Evolutionary conservation across 495 filamentous ascomycete genomes (phyloP).

Genomic region (Tuber aestivum): DNA sequence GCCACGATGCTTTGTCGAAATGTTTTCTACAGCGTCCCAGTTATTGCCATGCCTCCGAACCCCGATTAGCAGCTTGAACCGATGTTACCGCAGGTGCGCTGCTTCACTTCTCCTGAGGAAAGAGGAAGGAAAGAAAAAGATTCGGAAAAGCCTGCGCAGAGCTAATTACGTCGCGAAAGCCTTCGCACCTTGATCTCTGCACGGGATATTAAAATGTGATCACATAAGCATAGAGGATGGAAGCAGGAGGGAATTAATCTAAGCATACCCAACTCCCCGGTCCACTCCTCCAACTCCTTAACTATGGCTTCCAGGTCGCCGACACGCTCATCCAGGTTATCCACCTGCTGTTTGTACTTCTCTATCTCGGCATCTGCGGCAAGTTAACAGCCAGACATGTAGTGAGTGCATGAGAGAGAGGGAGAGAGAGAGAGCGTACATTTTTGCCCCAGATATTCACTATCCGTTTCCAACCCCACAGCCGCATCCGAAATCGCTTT

Average conservation of each 20-base stretch:
- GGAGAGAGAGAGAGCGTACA: constrained; percentile 10
- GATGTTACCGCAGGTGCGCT: neutral
- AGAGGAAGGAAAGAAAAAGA: neutral
- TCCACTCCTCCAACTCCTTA: constrained; percentile 42
- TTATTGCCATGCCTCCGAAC: neutral
- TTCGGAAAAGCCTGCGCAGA: neutral
- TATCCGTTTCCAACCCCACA: constrained; percentile 34
- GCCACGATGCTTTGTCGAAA: neutral
- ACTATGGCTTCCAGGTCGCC: constrained; percentile 40
- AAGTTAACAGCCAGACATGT: neutral
- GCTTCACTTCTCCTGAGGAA: neutral
- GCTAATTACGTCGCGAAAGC: constrained; percentile 23
- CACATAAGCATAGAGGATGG: neutral
- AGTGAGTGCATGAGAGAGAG: neutral
- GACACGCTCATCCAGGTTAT: constrained; percentile 39
- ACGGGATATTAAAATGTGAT: neutral
- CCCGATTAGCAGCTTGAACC: neutral
- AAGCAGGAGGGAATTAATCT: neutral
- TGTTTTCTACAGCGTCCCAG: neutral
- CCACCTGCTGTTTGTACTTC: constrained; percentile 41
- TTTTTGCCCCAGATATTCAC: constrained; percentile 38
- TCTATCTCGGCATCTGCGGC: constrained; percentile 38
- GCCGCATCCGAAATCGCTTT: constrained; percentile 42
- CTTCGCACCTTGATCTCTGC: constrained; percentile 40
- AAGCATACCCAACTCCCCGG: constrained; percentile 39